Percentiles rank a stretch among this genome's conserved stretches.
These are phyloP conservation scores for Raphanus hybrid DNA, from an alignment of 441 rosid species.

Conservation along the genomic window DNA sequence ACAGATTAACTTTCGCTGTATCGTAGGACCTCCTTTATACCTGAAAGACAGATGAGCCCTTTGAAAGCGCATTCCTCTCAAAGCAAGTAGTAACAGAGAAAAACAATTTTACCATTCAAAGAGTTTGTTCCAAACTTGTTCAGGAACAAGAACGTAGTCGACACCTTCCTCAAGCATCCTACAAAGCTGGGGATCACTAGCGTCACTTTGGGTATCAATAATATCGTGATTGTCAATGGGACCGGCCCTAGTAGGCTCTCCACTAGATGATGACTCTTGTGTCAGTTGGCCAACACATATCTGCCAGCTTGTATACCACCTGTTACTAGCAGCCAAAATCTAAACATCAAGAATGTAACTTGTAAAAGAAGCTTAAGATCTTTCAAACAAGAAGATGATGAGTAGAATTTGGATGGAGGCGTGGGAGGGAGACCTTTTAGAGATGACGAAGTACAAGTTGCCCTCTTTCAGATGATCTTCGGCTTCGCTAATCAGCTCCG, in stretches of 20 bases:
- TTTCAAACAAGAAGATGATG: conserved; percentile 2
- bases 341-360: conserved; percentile 7
- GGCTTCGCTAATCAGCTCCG: conserved; percentile 58
- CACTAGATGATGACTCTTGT: conserved; percentile 24
- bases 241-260: conserved; percentile 67
- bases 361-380: too few relatives aligned
- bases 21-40: conserved; percentile 91
- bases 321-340: conserved; percentile 31
- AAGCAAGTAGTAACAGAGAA: neutral
- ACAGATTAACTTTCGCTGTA: conserved; percentile 82
- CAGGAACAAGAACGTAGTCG: conserved; percentile 77
- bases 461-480: conserved; percentile 69
- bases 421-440: conserved; percentile 54
- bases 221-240: conserved; percentile 86
- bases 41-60: conserved; percentile 41
- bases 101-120: conserved; percentile 60
- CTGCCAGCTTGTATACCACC: conserved; percentile 90
- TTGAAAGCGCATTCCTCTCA: neutral
- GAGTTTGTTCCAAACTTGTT: conserved; percentile 84
- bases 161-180: conserved; percentile 65
- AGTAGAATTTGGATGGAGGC: neutral
- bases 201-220: conserved; percentile 49
- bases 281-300: conserved; percentile 58
- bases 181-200: conserved; percentile 56
- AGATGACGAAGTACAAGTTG: conserved; percentile 73